A percentile compares a stretch with the other conserved stretches of the same genome.
phyloP scores from a whole-genome alignment of 768 basidiomycete genomes.

The Pluteus cervinus region DNA sequence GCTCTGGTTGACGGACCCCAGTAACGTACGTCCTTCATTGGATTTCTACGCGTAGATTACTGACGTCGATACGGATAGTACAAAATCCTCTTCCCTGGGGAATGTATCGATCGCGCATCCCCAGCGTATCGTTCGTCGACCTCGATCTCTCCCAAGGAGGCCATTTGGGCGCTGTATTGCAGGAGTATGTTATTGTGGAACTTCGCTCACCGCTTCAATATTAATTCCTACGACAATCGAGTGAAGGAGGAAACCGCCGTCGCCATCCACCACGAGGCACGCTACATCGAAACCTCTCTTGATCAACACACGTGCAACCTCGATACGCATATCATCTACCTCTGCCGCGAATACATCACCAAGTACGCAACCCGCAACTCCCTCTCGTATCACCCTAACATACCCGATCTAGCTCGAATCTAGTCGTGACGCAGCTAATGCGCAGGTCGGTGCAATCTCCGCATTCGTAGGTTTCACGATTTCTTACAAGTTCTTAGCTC shows the following conservation, averaged over 20 bases:
- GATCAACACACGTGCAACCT: conserved; percentile 66
- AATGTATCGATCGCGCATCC: conserved; percentile 49
- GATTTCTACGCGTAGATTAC: neutral
- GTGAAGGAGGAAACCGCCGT: conserved; percentile 49
- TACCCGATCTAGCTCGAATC: conserved; percentile 44
- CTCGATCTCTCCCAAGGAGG: conserved; percentile 61
- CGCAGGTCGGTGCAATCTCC: conserved; percentile 46
- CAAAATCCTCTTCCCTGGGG: conserved; percentile 67
- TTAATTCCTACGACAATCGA: conserved; percentile 32
- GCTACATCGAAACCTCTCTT: conserved; percentile 56
- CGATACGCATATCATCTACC: conserved; percentile 61
- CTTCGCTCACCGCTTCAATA: conserved; percentile 52
- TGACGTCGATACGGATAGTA: conserved; percentile 36
- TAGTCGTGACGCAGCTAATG: conserved; percentile 56
- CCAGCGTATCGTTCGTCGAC: conserved; percentile 31
- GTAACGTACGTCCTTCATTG: conserved; percentile 41
- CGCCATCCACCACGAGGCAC: conserved; percentile 61
- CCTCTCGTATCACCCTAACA: conserved; percentile 3
- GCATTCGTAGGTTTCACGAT: conserved; percentile 11
- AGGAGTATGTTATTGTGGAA: conserved; percentile 80
- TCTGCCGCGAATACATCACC: conserved; percentile 65
- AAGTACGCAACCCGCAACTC: conserved; percentile 43
- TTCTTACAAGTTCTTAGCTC: conserved; percentile 24
- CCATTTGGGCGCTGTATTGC: conserved; percentile 79
- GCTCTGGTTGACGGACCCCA: conserved; percentile 57